A percentile compares a stretch with the other conserved stretches of the same genome.
Evolutionary conservation across 768 basidiomycete genomes (phyloP).

Genomic region (Glaciozyma martinii): DNA sequence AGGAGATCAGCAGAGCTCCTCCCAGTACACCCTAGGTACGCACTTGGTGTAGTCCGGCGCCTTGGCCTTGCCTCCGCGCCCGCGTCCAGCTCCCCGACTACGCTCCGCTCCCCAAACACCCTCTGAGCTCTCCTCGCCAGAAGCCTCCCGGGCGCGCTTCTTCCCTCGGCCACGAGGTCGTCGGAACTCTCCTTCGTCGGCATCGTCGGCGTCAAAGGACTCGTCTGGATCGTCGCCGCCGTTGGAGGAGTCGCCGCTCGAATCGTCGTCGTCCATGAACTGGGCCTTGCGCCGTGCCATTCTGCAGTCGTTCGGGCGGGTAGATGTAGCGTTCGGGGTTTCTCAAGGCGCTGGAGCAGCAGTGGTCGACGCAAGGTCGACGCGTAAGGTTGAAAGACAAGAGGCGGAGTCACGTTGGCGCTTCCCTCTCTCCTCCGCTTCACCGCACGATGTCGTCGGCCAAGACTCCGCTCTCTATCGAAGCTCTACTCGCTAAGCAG

Average conservation of each 20-base stretch:
- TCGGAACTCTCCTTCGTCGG: slow-evolving; percentile 63
- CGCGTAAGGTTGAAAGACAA: no score
- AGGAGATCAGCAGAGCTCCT: neutral
- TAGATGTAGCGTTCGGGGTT: neutral
- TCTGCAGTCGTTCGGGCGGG: neutral
- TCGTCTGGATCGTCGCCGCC: slow-evolving; percentile 46
- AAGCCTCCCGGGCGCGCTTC: slow-evolving; percentile 53
- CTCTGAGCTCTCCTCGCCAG: slow-evolving; percentile 65
- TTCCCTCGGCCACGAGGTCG: slow-evolving; percentile 52
- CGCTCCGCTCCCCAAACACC: slow-evolving; percentile 61
- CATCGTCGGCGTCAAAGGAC: slow-evolving; percentile 48
- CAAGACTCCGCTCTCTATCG: slow-evolving; percentile 49
- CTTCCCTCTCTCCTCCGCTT: no score
- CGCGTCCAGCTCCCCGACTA: slow-evolving; percentile 32
- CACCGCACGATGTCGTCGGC: neutral
- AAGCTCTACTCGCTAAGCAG: slow-evolving; percentile 75
- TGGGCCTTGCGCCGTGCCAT: slow-evolving; percentile 41
- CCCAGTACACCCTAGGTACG: neutral
- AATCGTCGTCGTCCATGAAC: slow-evolving; percentile 20
- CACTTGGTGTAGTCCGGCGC: slow-evolving; percentile 58
- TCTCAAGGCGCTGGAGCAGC: no score
- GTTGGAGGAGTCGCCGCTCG: slow-evolving; percentile 54
- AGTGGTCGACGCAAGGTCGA: no score
- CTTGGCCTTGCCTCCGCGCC: slow-evolving; percentile 11
- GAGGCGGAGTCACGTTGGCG: no score